phyloP scores from a whole-genome alignment of 192 early-diverging fungal species.

The Polychytrium aggregatum region DNA sequence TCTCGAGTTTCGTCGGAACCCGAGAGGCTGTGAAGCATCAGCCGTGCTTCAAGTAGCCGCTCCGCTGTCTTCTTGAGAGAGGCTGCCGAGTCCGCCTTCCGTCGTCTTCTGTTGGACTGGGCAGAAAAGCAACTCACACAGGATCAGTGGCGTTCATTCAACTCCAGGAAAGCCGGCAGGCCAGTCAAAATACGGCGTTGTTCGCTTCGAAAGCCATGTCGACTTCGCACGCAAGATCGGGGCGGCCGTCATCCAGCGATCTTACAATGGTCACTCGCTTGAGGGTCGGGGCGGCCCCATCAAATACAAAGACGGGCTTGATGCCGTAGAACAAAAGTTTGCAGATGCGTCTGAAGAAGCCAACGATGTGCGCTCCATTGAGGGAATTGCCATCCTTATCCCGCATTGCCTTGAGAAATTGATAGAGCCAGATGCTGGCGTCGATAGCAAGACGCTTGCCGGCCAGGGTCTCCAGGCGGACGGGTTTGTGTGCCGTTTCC shows the following conservation, averaged over 20 bases:
- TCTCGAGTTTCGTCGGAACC: no score
- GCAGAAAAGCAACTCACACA: no score
- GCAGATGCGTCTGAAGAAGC: conserved; percentile 88
- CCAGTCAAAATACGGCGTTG: no score
- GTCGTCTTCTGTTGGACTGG: no score
- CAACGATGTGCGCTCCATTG: conserved; percentile 74
- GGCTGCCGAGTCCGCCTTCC: no score
- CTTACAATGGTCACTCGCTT: conserved; percentile 61
- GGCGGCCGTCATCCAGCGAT: neutral
- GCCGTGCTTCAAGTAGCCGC: no score
- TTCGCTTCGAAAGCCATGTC: no score
- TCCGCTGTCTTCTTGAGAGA: no score
- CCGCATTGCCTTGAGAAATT: conserved; percentile 90
- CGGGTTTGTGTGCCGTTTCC: conserved; percentile 63
- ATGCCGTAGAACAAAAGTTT: conserved; percentile 87
- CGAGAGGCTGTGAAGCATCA: no score
- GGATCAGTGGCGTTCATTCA: no score
- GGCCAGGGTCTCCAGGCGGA: conserved; percentile 66
- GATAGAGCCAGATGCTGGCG: conserved; percentile 96
- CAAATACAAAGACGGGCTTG: conserved; percentile 94
- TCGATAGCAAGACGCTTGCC: conserved; percentile 78
- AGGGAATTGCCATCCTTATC: conserved; percentile 77
- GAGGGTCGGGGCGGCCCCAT: conserved; percentile 78
- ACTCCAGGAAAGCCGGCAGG: no score
- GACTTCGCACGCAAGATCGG: no score